Base-by-base conservation (phyloP, 495 filamentous ascomycete genomes). In the Pseudotulostoma volvatum region DNA sequence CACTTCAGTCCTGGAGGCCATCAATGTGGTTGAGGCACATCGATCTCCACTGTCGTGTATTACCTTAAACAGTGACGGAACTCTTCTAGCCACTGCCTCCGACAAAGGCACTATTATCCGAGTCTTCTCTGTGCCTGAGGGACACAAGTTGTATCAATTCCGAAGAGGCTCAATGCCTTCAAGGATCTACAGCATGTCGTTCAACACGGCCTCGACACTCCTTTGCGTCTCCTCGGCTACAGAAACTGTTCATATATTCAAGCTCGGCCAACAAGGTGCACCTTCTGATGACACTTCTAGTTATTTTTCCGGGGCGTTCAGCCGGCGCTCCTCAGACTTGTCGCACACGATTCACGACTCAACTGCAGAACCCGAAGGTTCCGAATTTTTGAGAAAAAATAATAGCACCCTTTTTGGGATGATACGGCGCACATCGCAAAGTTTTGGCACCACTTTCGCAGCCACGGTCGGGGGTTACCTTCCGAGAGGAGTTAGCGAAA, bases 181-280 rank as follows among this genome's bases (percentile, higher is more conserved):
- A 2, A 76, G 81, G 15, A 96, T 97, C 42, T 94, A 81, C 57
- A 92, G 85, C 74, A 95, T 97, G 90, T 90, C 84, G n/a, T 97
- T 96, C 66, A 97, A 97, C 55, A 72, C 84, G 11, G 86, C 80
- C 21, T 92, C 85, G 3, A 90, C 88, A 4, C 69, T 97, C 2
- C 76, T 97, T 25, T 93, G 85, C 49, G 86, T 96, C 39, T 95
- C 88, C 9, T 95, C 88, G 7, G 84, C 84, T 1, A 88, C 86
- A 0, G 92, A 97, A 50, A 97, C 90, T 9, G 80, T 97, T n/a
- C 90, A 97, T 51, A 77, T 97, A 36, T 97, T 96, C 60, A 84
- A 87, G 31, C 64, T 96, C 32, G 67, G 60, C 31, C 56, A 59
- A 8, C 60, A 55, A 41, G 47, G 55, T 3, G 46, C 54, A 19